These are phyloP conservation scores for Aspergillus sparsus DNA, from an alignment of 495 filamentous ascomycete species.

Conservation along the genomic window DNA sequence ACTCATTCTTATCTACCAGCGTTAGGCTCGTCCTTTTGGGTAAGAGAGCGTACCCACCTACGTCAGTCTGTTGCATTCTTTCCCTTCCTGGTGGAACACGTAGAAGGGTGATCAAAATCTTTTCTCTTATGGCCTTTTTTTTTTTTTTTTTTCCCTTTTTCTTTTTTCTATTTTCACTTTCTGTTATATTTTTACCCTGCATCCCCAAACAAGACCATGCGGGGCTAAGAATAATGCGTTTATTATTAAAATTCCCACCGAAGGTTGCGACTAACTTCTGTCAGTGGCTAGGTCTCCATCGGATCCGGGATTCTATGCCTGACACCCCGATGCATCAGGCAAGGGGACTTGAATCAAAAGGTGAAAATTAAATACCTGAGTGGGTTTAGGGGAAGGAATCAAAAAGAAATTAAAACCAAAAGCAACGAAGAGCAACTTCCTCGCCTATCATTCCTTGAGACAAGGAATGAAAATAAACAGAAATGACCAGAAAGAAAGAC, in stretches of 20 bases:
- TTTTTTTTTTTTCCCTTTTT: neutral
- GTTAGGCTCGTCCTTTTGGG: constrained; percentile 5
- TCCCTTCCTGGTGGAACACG: neutral
- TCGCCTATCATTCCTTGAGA: too few species aligned
- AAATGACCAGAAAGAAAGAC: neutral
- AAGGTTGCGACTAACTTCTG: constrained; percentile 7
- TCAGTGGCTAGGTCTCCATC: neutral
- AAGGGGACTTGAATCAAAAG: constrained; percentile 13
- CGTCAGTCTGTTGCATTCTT: constrained; percentile 8
- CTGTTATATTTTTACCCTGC: neutral
- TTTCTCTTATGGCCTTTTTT: neutral
- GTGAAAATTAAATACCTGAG: neutral
- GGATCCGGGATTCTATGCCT: constrained; percentile 12
- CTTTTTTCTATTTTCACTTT: neutral
- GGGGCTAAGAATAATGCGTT: neutral
- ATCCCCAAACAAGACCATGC: neutral
- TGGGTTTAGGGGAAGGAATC: neutral
- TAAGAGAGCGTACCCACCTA: constrained; percentile 6
- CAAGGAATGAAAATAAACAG: neutral
- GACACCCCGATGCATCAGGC: constrained; percentile 23
- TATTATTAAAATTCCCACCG: neutral
- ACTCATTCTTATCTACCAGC: neutral
- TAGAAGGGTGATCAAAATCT: neutral
- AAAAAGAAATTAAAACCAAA: neutral
- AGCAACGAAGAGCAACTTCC: neutral